phyloP scores from a whole-genome alignment of 2,329 filamentous ascomycete species.

The Microsporum canis region DNA sequence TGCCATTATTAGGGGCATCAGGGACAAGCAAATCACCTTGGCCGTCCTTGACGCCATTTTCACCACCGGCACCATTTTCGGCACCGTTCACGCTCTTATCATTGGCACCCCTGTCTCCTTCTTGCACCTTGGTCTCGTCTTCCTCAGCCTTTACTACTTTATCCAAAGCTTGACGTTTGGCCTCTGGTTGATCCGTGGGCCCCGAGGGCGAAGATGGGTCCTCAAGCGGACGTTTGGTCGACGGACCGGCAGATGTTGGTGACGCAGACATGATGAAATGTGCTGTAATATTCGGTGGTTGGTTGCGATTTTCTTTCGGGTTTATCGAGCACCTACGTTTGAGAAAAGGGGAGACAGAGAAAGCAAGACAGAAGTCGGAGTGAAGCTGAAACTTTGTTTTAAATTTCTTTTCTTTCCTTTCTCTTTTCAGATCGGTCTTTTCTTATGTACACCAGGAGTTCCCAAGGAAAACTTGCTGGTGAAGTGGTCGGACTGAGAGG shows the following conservation, averaged over 20 bases:
- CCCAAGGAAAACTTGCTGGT: conserved; percentile 91
- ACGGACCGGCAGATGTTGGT: conserved; percentile 37
- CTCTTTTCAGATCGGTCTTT: conserved; percentile 35
- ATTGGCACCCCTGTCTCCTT: conserved; percentile 35
- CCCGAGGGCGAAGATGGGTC: conserved; percentile 91
- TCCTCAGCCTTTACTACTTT: conserved; percentile 65
- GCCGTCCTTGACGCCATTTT: conserved; percentile 43
- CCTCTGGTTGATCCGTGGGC: conserved; percentile 85
- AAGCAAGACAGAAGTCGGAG: conserved; percentile 26
- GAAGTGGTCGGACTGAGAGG: conserved; percentile 38
- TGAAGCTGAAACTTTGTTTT: conserved; percentile 32
- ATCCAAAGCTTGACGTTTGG: conserved; percentile 90
- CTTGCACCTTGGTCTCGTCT: conserved; percentile 25
- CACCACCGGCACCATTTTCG: conserved; percentile 9
- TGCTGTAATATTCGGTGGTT: conserved; percentile 16
- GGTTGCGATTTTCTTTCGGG: conserved; percentile 9
- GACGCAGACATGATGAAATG: conserved; percentile 59
- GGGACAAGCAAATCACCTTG: conserved; percentile 60
- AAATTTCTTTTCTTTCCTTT: conserved; percentile 42
- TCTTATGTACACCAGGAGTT: conserved; percentile 75
- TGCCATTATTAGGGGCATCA: conserved; percentile 50
- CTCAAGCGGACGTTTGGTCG: conserved; percentile 81
- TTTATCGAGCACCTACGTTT: conserved; percentile 28
- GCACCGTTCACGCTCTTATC: conserved; percentile 24
- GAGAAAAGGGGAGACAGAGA: conserved; percentile 26